Base-by-base conservation (phyloP, 2,329 filamentous ascomycete genomes). In the Xylaria sp. region DNA sequence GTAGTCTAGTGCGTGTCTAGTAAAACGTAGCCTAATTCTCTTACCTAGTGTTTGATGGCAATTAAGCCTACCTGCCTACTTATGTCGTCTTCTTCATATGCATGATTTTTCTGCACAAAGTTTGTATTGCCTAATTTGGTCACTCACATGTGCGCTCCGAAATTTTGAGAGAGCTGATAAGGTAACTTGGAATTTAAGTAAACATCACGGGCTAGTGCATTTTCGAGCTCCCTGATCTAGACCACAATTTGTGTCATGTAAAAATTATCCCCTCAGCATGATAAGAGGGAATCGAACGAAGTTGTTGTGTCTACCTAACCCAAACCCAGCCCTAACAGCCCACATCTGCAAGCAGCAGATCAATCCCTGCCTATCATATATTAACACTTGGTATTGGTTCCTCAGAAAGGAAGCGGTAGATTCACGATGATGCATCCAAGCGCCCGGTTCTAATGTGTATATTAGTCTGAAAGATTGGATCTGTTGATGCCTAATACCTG, bases 281-380 rank as follows among this genome's bases (percentile, higher is more conserved):
- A 56, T 58, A 48, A 15, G 7, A 38, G 20, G 15, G 40, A 20
- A 61, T 57, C 33, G 40, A 61, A 66, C 49, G 40, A 61, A 31
- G 61, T 49, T 17, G 44, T 58, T 33, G 49, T 53, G 26, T 62
- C 48, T 70, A 51, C 13, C 17, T 56, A 70, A 49, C 59, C 54
- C 40, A 28, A 56, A 53, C 62, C 68, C 59, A 70, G 65, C 68
- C 68, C 68, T 70, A 70, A 63, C 62, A 67, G 40, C 67, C 67
- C 67, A 63, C 67, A 57, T 60, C 40, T 63, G 23, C 28, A 33
- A 31, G 23, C 23, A 31, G 23, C 31, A 48, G 54, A 53, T 59
- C 54, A 28, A 38, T 31, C 28, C 23, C 17, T 53, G 20, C 56
- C 56, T 54, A 63, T 66, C 44, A 66, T 54, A 31, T 44, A 11